Evolutionary conservation across 768 basidiomycete species (phyloP), one percentile per base, ranked within the genome.

Genomic region (Tubosaeta sp.): DNA sequence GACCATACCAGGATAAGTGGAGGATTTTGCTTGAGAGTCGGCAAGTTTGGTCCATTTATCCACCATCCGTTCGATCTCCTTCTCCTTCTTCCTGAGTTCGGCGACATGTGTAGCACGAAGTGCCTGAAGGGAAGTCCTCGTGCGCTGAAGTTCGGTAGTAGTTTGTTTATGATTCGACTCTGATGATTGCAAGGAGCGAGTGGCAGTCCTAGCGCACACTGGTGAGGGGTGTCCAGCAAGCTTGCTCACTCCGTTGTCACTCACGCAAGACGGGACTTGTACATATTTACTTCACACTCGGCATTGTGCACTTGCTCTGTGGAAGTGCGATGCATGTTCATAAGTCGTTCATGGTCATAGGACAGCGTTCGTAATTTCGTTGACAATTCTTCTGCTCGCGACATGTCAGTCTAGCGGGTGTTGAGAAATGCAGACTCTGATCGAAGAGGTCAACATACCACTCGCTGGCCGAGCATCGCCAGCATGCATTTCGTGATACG

Each of bases 11-110:
- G 80, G 75, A 5, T 77, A 68, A 0, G 69, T 58, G 12, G 73
- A 72, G 6, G 85, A 69, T 65, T 84, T 88, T 0, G 78, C 65
- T 66, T 92, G 91, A 10, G 76, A 65, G 51, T 91, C 89, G 6
- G 80, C 71, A 16, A 92, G 65, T 63, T 84, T 91, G 27, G 75
- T 72, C 87, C 88, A 91, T 57, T 81, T 83, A 45, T 92, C 90
- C 26, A 79, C 58, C 64, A 86, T 82, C 16, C 83, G 77, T 59
- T 92, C 90, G 16, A 84, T 69, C 37, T 93, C 90, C 58, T 85
- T 86, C 59, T 94, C 91, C 61, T 80, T 81, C 74, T 86, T 88
- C 76, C 85, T 91, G 32, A 90, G 65, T 64, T 93, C 91, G 33
- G 76, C 74, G 51, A 81, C 76, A 55, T 90, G 81, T 0, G 84